These are phyloP conservation scores for Radiomyces spectabilis DNA, from an alignment of 192 early-diverging fungal genomes.

Conservation along the genomic window DNA sequence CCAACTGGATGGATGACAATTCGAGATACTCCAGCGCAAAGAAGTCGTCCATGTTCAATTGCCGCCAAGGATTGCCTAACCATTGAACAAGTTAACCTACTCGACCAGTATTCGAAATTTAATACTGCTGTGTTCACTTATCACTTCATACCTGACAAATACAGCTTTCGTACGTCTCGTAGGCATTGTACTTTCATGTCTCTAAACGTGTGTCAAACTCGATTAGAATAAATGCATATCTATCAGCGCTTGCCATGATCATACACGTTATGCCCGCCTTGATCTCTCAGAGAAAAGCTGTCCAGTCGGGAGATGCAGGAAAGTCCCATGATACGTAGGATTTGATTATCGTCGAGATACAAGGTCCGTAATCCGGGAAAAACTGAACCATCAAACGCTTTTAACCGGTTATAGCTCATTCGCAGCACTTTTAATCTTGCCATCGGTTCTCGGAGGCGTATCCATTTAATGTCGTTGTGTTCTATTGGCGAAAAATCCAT, in stretches of 20 bases:
- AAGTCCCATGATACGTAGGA: slow-evolving; percentile 27
- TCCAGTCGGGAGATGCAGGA: slow-evolving; percentile 24
- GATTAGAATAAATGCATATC: too few species aligned
- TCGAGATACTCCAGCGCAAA: slow-evolving; percentile 40
- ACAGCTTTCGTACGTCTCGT: slow-evolving; percentile 13
- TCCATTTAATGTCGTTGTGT: slow-evolving; percentile 35
- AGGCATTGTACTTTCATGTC: slow-evolving; percentile 10
- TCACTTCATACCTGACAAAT: slow-evolving; percentile 15
- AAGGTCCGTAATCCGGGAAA: slow-evolving; percentile 36
- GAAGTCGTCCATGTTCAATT: slow-evolving; percentile 28
- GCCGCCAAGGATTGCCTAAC: slow-evolving; percentile 28
- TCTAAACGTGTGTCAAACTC: too few species aligned
- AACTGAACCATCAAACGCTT: slow-evolving; percentile 24
- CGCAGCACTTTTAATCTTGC: slow-evolving; percentile 24
- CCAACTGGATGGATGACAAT: slow-evolving; percentile 31
- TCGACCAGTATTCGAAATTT: neutral
- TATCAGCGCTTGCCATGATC: too few species aligned
- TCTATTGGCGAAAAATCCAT: slow-evolving; percentile 20
- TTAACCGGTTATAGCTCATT: slow-evolving; percentile 33
- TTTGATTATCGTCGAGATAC: slow-evolving; percentile 39
- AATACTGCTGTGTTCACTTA: neutral
- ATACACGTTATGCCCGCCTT: slow-evolving; percentile 35
- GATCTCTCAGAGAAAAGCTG: slow-evolving; percentile 37
- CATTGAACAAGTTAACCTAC: slow-evolving; percentile 3
- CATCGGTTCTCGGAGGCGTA: slow-evolving; percentile 28